Base-by-base conservation (phyloP, 2,329 filamentous ascomycete species). In the Colletotrichum lini region DNA sequence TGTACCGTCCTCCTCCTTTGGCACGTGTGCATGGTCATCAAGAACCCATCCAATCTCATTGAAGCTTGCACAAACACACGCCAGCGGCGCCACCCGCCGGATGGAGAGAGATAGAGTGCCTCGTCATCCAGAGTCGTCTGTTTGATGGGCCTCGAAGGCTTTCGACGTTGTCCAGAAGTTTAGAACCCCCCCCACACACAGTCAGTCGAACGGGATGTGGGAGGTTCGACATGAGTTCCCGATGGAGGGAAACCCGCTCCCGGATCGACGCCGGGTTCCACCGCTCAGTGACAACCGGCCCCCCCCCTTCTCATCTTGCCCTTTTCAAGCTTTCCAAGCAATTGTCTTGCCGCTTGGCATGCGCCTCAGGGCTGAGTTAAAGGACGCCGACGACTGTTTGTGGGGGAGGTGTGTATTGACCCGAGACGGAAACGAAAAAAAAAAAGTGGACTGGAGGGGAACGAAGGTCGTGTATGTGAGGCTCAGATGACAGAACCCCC, bases 51-150 rank as follows among this genome's bases (percentile, higher is more conserved):
- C 35, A 65, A 53, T 59, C 54, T 60, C 15, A 65, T 65, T 70
- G 67, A 70, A 70, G 67, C 67, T 70, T 65, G 66, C 61, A 61
- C 54, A 54, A 50, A 30, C 35, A 18, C 52, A 23, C 65, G 26
- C 26, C 26, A 57, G 65, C 50, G 65, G 67, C 45, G 53, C 61
- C 61, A 54, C 61, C 61, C 61, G 45, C 40, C 35, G 58, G 4
- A 26, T 3, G 4, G 26, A 26, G 26, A 26, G 26, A 4, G 26
- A 4, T 3, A 26, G 26, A 26, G 3, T 59, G 67, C 61, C 67
- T 70, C 61, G 67, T 65, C 61, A 70, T 54, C 54, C 53, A 47
- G 53, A 30, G 26, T 53, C 53, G 26, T 40, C 47, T 26, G 26
- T 26, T 26, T 26, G 26, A 26, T 26, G 26, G 26, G 26, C 4